phyloP scores from a whole-genome alignment of 2,329 filamentous ascomycete genomes.

The Rhytidhysteron rufulum region DNA sequence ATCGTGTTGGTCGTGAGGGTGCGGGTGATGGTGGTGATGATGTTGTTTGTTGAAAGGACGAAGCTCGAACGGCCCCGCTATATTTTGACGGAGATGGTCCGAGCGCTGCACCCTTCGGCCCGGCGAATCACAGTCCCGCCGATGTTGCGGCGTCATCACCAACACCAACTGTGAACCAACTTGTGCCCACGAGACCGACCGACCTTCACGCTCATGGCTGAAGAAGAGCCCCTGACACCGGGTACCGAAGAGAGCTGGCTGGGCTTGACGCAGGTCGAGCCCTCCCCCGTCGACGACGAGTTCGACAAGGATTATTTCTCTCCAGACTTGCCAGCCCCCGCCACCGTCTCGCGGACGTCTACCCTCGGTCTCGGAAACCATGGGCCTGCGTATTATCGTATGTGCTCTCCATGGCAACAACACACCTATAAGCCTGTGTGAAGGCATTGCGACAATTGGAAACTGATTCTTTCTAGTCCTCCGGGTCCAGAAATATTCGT shows the following conservation, averaged over 20 bases:
- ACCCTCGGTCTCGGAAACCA: conserved; percentile 61
- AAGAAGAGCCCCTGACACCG: conserved; percentile 12
- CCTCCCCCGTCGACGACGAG: conserved; percentile 69
- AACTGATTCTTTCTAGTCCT: conserved; percentile 50
- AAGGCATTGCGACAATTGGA: too few relatives aligned
- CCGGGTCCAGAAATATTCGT: conserved; percentile 82
- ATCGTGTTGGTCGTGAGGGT: too few relatives aligned
- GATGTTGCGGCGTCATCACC: too few relatives aligned
- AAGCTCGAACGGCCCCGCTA: too few relatives aligned
- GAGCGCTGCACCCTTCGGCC: too few relatives aligned
- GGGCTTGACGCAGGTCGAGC: conserved; percentile 75
- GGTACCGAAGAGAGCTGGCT: conserved; percentile 50
- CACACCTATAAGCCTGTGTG: not conserved
- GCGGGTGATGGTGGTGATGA: too few relatives aligned
- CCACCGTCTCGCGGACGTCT: conserved; percentile 26
- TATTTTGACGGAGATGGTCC: too few relatives aligned
- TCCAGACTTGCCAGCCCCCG: conserved; percentile 28
- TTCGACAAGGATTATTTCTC: conserved; percentile 51
- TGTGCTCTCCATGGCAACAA: conserved; percentile 21
- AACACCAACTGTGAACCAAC: too few relatives aligned
- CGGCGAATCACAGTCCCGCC: too few relatives aligned
- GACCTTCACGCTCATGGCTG: too few relatives aligned
- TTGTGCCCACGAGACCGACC: too few relatives aligned
- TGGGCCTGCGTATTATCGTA: conserved; percentile 73
- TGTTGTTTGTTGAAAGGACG: too few relatives aligned